Conservation (phyloP, 139 green algal genomes). For the Desmodesmus armatus region DNA sequence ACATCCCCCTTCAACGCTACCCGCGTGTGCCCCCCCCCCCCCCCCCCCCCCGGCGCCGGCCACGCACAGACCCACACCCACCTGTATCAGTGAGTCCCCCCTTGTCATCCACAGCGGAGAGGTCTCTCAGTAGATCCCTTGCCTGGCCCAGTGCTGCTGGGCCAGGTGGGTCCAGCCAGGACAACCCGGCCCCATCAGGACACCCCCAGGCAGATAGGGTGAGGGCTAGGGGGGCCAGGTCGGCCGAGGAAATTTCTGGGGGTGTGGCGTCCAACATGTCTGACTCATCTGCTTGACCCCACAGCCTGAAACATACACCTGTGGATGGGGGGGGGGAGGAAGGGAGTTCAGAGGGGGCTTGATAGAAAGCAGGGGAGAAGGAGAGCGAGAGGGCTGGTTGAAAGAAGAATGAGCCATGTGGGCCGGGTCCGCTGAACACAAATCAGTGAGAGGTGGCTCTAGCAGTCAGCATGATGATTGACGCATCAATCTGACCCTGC, state of each 20-base stretch:
- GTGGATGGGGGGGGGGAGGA: too few relatives aligned
- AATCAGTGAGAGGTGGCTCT: too few relatives aligned
- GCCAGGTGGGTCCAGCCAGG: constrained; percentile 73
- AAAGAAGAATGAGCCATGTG: too few relatives aligned
- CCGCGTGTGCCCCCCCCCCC: too few relatives aligned
- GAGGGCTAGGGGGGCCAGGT: constrained; percentile 70
- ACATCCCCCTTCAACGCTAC: too few relatives aligned
- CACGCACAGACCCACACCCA: not conserved
- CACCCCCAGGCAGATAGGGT: constrained; percentile 64
- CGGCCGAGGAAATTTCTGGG: constrained; percentile 62
- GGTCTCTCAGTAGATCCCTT: constrained; percentile 56
- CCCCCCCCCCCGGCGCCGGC: too few relatives aligned
- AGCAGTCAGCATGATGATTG: too few relatives aligned
- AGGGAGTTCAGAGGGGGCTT: not conserved
- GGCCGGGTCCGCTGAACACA: too few relatives aligned
- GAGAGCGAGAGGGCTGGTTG: too few relatives aligned
- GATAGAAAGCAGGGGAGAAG: too few relatives aligned
- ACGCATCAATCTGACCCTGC: too few relatives aligned
- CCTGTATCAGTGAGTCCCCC: constrained; percentile 33
- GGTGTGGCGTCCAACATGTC: constrained; percentile 41
- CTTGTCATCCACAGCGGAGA: constrained; percentile 59
- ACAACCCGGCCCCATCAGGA: constrained; percentile 46
- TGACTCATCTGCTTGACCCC: constrained; percentile 37
- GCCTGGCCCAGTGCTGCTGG: constrained; percentile 42
- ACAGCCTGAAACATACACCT: constrained; percentile 66